These are phyloP conservation scores for Mortierella sp. DNA, from an alignment of 371 early-diverging fungal genomes.

Conservation along the genomic window DNA sequence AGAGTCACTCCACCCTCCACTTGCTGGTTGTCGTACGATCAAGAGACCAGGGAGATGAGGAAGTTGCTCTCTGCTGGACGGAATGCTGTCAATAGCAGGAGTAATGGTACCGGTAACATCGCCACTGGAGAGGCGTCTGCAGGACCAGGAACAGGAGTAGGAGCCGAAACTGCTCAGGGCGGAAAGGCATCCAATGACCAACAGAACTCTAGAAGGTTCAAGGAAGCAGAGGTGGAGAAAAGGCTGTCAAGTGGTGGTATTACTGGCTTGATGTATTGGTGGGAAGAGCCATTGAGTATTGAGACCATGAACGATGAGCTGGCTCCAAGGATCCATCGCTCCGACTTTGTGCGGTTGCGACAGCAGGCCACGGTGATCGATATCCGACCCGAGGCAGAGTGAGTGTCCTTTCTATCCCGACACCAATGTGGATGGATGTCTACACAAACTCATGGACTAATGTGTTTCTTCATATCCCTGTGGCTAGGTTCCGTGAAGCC, in stretches of 20 bases:
- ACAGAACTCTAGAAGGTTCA: slow-evolving; percentile 13
- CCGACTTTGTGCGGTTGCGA: slow-evolving; percentile 62
- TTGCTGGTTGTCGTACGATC: slow-evolving; percentile 51
- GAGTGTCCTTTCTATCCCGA: slow-evolving; percentile 39
- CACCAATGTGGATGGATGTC: no score
- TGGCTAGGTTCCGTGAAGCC: slow-evolving; percentile 61
- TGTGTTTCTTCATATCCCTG: background rate
- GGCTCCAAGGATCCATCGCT: slow-evolving; percentile 65
- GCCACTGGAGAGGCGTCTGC: background rate
- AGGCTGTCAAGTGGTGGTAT: slow-evolving; percentile 19
- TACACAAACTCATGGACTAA: no score
- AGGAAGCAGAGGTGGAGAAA: slow-evolving; percentile 22
- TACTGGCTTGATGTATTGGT: slow-evolving; percentile 56
- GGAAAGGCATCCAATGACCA: slow-evolving; percentile 2
- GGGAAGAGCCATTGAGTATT: slow-evolving; percentile 65
- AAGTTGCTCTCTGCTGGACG: slow-evolving; percentile 11
- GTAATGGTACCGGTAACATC: background rate
- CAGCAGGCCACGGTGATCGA: slow-evolving; percentile 68
- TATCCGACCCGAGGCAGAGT: slow-evolving; percentile 70
- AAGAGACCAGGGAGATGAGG: slow-evolving; percentile 41
- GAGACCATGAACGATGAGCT: slow-evolving; percentile 66
- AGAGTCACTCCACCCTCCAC: slow-evolving; percentile 70
- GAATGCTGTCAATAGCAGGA: background rate
- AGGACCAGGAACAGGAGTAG: background rate
- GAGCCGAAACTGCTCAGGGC: background rate